Percentiles rank a stretch among this genome's conserved stretches.
These are phyloP conservation scores for Keithomyces neogunnii DNA, from an alignment of 2,329 filamentous ascomycete genomes.

Conservation along the genomic window DNA sequence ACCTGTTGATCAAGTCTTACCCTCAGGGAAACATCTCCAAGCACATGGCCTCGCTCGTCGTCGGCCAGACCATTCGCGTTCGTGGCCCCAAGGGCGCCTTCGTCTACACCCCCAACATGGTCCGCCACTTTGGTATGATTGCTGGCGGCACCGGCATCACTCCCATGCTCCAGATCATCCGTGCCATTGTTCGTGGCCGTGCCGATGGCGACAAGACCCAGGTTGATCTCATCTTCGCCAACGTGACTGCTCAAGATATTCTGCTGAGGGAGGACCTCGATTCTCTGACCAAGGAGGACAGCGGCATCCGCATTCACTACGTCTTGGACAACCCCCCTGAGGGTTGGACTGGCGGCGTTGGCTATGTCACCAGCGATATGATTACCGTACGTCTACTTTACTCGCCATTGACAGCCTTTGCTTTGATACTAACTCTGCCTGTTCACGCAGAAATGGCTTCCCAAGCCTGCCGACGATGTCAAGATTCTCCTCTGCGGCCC, in stretches of 20 bases:
- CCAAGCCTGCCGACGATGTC: conserved; percentile 74
- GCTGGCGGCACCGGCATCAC: conserved; percentile 96
- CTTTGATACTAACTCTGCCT: neutral
- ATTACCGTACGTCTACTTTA: conserved; percentile 56
- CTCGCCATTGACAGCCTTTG: neutral
- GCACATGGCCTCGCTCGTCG: conserved; percentile 72
- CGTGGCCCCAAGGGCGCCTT: conserved; percentile 95
- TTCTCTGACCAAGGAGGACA: conserved; percentile 65
- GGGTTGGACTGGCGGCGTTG: conserved; percentile 85
- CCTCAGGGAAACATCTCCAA: conserved; percentile 96
- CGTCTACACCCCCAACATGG: conserved; percentile 96
- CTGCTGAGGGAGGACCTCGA: conserved; percentile 90
- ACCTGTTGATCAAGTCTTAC: conserved; percentile 97
- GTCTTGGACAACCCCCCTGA: conserved; percentile 93
- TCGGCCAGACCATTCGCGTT: conserved; percentile 85
- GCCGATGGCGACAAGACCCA: conserved; percentile 74
- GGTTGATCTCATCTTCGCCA: conserved; percentile 93
- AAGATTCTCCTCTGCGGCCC: conserved; percentile 94
- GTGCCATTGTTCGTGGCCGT: conserved; percentile 78
- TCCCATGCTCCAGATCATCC: conserved; percentile 94
- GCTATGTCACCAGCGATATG: conserved; percentile 93
- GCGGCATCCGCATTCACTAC: conserved; percentile 81
- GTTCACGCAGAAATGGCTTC: conserved; percentile 54
- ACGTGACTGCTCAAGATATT: conserved; percentile 89
- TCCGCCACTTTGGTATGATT: conserved; percentile 94